Conservation (phyloP, 805 yeast genomes). For the Candida parachauliodes region DNA sequence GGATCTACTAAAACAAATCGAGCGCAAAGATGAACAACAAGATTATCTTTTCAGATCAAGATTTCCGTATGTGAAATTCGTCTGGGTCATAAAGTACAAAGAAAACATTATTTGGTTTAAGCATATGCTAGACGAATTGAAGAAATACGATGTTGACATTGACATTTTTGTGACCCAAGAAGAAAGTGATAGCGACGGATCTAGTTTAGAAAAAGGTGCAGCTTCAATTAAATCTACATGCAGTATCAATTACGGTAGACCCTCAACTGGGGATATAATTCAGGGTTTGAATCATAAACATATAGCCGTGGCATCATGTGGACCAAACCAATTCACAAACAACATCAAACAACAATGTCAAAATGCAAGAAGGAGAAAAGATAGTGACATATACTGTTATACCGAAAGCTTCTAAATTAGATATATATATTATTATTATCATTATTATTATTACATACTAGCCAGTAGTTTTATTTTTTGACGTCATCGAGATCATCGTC, state of each 20-base stretch:
- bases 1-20: constrained; percentile 30
- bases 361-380: constrained; percentile 21
- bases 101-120: constrained; percentile 37
- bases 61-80: constrained; percentile 22
- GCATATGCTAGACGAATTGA: constrained; percentile 28
- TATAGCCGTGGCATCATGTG: constrained; percentile 41
- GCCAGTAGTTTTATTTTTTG: constrained; percentile 6
- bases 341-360: constrained; percentile 28
- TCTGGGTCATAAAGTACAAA: constrained; percentile 28
- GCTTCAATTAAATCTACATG: constrained; percentile 1
- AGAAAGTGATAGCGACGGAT: constrained; percentile 3
- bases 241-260: constrained; percentile 7
- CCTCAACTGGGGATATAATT: background rate
- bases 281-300: constrained; percentile 14
- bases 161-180: constrained; percentile 28
- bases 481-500: constrained; percentile 18
- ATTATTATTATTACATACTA: background rate
- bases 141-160: constrained; percentile 16
- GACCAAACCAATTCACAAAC: constrained; percentile 31
- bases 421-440: no score
- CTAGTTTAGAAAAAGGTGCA: constrained; percentile 2
- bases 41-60: constrained; percentile 34
- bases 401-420: constrained; percentile 29
- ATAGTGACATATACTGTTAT: constrained; percentile 42
- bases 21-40: constrained; percentile 19